phyloP scores from a whole-genome alignment of 228 moss, liverwort and hornwort genomes.

The Sphagnum fallax region DNA sequence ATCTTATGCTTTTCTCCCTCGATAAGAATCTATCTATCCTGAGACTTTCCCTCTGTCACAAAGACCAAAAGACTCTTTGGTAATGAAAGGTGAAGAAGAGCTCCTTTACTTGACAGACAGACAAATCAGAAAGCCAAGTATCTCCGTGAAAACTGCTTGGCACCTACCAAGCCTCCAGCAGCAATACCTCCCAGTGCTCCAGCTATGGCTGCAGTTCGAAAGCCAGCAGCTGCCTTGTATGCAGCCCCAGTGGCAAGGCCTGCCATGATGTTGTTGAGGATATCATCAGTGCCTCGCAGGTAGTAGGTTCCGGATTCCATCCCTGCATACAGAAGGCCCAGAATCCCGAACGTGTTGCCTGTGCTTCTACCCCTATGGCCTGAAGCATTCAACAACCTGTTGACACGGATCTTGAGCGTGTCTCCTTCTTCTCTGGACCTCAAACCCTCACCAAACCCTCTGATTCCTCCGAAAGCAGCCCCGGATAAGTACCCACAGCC shows the following conservation, averaged over 20 bases:
- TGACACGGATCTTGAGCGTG: conserved; percentile 39
- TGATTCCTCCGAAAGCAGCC: conserved; percentile 33
- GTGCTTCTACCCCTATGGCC: conserved; percentile 40
- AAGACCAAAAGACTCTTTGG: no score
- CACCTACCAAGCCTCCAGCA: conserved; percentile 38
- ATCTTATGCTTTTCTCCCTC: no score
- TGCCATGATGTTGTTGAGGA: conserved; percentile 39
- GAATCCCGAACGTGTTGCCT: conserved; percentile 43
- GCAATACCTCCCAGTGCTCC: conserved; percentile 52
- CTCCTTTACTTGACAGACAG: background rate
- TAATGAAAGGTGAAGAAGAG: no score
- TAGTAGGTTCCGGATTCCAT: conserved; percentile 42
- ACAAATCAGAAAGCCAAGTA: conserved; percentile 30
- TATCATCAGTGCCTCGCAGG: conserved; percentile 35
- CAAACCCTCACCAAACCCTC: conserved; percentile 35
- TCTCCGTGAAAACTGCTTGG: conserved; percentile 45
- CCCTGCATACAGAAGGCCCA: conserved; percentile 46
- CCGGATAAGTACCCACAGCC: conserved; percentile 42
- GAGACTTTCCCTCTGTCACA: no score
- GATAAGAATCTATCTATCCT: no score
- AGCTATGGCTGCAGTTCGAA: conserved; percentile 50
- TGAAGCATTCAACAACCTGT: conserved; percentile 43
- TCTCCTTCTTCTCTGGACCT: conserved; percentile 39
- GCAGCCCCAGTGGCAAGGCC: conserved; percentile 44
- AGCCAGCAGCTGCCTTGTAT: conserved; percentile 54